Base-by-base conservation (phyloP, 306 rosid species). In the Senna tora region DNA sequence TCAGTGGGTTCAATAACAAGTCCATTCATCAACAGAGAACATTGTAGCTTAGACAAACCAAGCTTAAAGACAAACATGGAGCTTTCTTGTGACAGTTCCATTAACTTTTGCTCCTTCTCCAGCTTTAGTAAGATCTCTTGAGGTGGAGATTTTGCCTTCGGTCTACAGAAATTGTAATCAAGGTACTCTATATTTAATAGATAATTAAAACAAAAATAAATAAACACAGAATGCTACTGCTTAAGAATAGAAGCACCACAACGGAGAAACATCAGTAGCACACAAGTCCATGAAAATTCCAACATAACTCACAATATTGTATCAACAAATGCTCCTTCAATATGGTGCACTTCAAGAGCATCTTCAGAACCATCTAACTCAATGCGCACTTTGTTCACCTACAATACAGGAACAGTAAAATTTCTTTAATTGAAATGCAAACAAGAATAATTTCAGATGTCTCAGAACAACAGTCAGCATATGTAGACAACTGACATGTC, bases 291-390 rank as follows among this genome's bases (percentile, higher is more conserved):
- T 2, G 71, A 38, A 39, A 14, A 51, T 21, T 28, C 32, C 39
- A 36, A 75, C 61, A 63, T 15, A 79, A 84, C 99, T 78, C 85
- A 94, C 99, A 94, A 79, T 75, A 91, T 82, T 53, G 93, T 86
- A 81, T 94, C 99, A 17, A 91, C 96, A 84, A 91, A 94, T 69
- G 97, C 99, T 76, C 90, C 89, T 82, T 94, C 99, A 69, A 91
- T 93, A 67, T 89, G 88, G 81, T 87, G 87, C 79, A 53, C 76
- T 67, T 94, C 99, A 59, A 85, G 86, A 66, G 85, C 81, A 17
- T 88, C 90, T 14, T 42, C 79, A 30, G 67, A 51, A 75, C 77
- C 87, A 77, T 85, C 95, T 51, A 96, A 83, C 69, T 93, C 98
- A 34, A 65, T 51, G 79, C 83, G 84, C 82, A 91, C 68, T 71